Percentiles rank a stretch among this genome's conserved stretches.
Evolutionary conservation across 2,329 filamentous ascomycete species (phyloP).

Genomic region (Colletotrichum shisoi): DNA sequence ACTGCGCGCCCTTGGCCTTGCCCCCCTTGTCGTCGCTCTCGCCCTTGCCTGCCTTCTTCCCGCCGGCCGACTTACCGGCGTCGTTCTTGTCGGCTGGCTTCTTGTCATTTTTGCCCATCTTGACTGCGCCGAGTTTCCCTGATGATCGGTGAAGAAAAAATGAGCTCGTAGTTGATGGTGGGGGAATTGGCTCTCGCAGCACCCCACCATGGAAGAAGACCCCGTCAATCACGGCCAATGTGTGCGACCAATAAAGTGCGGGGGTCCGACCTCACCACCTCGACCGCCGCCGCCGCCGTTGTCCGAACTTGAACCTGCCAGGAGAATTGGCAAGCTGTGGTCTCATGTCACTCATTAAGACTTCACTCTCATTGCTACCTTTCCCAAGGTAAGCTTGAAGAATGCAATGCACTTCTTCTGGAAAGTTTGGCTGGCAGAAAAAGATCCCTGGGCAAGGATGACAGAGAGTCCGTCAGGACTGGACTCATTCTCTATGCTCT

Average conservation of each 20-base stretch:
- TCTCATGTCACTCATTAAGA: neutral
- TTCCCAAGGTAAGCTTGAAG: no score
- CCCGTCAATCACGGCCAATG: neutral
- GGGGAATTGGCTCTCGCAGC: conserved; percentile 12
- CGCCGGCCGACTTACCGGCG: conserved; percentile 42
- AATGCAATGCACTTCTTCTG: no score
- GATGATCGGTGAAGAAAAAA: conserved; percentile 25
- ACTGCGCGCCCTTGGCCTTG: conserved; percentile 68
- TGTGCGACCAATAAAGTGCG: conserved; percentile 13
- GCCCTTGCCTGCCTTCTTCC: conserved; percentile 49
- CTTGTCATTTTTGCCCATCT: conserved; percentile 39
- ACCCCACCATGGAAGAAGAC: conserved; percentile 13
- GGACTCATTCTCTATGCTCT: no score
- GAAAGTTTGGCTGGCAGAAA: no score
- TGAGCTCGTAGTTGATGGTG: conserved; percentile 14
- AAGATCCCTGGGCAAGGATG: no score
- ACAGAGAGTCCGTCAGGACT: no score
- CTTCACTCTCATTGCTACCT: neutral
- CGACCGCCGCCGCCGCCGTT: neutral
- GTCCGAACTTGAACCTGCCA: neutral
- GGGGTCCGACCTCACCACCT: conserved; percentile 12
- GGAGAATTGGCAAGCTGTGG: neutral
- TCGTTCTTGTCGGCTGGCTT: conserved; percentile 49
- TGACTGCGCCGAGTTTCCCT: conserved; percentile 10
- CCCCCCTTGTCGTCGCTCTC: conserved; percentile 46